phyloP scores from a whole-genome alignment of 129 eudicot genomes.

The Pseudognaphalium luteoalbum region DNA sequence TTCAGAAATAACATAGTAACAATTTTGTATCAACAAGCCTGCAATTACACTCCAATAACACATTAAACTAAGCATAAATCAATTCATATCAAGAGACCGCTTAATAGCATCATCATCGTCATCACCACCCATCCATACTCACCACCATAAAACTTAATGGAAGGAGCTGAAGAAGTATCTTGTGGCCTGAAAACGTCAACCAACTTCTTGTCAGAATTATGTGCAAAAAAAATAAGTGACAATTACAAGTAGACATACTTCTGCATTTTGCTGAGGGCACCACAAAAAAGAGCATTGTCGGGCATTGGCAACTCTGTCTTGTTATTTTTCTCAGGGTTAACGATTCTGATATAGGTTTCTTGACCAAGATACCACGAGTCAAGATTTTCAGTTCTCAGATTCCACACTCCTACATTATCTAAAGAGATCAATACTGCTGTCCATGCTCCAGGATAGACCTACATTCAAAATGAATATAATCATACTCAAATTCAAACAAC shows the following conservation, averaged over 20 bases:
- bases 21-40: conserved; percentile 31
- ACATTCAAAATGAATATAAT: not conserved
- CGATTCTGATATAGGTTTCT: conserved; percentile 80
- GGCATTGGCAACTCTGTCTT: conserved; percentile 82
- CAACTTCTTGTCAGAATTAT: not conserved
- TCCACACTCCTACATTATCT: conserved; percentile 91
- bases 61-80: conserved; percentile 19
- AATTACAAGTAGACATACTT: conserved; percentile 45
- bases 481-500: not conserved
- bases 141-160: conserved; percentile 34
- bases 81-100: conserved; percentile 29
- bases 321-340: conserved; percentile 71
- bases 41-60: conserved; percentile 37
- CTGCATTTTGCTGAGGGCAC: conserved; percentile 58
- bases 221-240: not conserved
- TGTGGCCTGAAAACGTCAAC: conserved; percentile 54
- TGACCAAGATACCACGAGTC: conserved; percentile 96
- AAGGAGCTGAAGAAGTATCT: conserved; percentile 46
- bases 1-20: conserved; percentile 28
- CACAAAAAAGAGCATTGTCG: conserved; percentile 79
- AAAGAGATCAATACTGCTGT: conserved; percentile 80
- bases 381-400: conserved; percentile 82
- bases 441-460: conserved; percentile 97
- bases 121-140: conserved; percentile 23
- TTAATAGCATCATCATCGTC: conserved; percentile 18